These are phyloP conservation scores for Leccinum rimulosum DNA, from an alignment of 768 basidiomycete species.

Conservation along the genomic window DNA sequence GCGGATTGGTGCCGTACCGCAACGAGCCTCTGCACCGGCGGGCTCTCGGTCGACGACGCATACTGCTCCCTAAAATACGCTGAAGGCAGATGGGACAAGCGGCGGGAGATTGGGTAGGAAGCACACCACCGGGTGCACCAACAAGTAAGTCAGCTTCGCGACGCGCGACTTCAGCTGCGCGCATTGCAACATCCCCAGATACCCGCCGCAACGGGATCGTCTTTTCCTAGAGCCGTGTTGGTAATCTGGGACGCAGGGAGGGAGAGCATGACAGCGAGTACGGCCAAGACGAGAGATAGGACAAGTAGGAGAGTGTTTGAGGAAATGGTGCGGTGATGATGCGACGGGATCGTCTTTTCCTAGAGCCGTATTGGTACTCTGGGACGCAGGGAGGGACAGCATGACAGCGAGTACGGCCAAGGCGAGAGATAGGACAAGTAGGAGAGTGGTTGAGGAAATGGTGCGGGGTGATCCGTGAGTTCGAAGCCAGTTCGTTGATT, in stretches of 20 bases:
- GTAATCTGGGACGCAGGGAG: conserved; percentile 58
- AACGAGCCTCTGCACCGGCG: no score
- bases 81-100: conserved; percentile 54
- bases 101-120: conserved; percentile 50
- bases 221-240: conserved; percentile 29
- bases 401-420: conserved; percentile 88
- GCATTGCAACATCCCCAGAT: conserved; percentile 75
- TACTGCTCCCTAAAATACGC: no score
- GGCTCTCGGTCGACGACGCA: no score
- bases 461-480: conserved; percentile 42
- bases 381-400: conserved; percentile 74
- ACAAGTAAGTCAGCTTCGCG: conserved; percentile 84
- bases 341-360: conserved; percentile 41
- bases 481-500: no score
- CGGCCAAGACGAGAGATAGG: conserved; percentile 80
- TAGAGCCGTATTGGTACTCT: conserved; percentile 28
- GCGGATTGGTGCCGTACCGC: no score
- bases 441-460: conserved; percentile 85
- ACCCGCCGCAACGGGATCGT: conserved; percentile 44
- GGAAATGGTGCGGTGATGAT: conserved; percentile 82
- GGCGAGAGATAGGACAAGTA: conserved; percentile 82
- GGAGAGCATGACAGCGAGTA: conserved; percentile 89
- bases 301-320: conserved; percentile 87
- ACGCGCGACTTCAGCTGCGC: conserved; percentile 86
- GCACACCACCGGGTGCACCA: conserved; percentile 79